Base-by-base conservation (phyloP, 768 basidiomycete genomes). In the Strobilomyces echinocephalus region DNA sequence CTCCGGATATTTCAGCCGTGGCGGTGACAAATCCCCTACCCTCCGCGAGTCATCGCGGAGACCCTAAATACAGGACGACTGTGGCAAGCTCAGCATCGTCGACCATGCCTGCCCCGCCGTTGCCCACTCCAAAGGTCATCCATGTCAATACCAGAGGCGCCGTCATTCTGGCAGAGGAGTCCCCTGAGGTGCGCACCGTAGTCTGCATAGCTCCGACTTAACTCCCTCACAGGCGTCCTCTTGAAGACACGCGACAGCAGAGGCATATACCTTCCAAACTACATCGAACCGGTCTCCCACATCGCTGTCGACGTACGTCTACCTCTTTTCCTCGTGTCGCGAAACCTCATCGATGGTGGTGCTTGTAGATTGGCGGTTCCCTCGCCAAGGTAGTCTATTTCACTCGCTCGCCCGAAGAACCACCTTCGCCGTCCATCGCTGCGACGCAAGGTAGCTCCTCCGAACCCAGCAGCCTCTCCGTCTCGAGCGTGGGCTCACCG, bases 301-400 rank as follows among this genome's bases (percentile, higher is more conserved):
- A 94, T 98, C 51, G 97, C 97, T 4, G 86, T 99, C 52, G 95
- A 99, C 68, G 95, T 95, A 68, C 75, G 93, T 82, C 4, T 26
- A 10, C 42, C 45, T 14, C 14, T 39, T 5, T n/a, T 14, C 34
- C 49, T 39, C 18, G 41, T 47, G 45, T 15, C 9, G 24, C 34
- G n/a, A 31, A 36, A 36, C 6, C 14, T 56, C 28, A 60, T 33
- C 14, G 53, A n/a, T n/a, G n/a, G 38, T 33, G 24, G 39, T 34
- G 30, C 48, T 43, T 63, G 50, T 63, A 97, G 95, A 88, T 98
- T 67, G 97, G 97, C 26, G 97, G 97, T 40, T 97, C 95, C 12
- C 75, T 99, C 14, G 95, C 95, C 56, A 99, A 99, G 72, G 91
- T 99, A 48, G 92, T 97, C 61, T 99, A 97, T 74, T 98, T 98